Percentiles rank a stretch among this genome's conserved stretches.
Conservation (phyloP, 2,329 filamentous ascomycete species). For the Aspergillus novofumigatus region DNA sequence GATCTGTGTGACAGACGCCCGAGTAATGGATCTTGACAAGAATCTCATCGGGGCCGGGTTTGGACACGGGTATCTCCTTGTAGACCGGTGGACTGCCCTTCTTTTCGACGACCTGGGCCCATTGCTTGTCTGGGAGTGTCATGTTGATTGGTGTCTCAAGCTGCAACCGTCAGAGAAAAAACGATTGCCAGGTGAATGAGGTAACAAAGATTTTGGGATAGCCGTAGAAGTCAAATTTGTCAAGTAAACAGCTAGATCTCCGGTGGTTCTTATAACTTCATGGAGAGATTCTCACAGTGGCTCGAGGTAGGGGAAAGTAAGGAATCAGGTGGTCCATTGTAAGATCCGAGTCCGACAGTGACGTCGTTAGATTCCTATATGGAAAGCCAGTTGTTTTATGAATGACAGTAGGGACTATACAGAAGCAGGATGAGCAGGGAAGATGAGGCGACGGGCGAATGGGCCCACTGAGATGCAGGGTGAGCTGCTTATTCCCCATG, state of each 20-base stretch:
- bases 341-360: not conserved
- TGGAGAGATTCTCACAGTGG: not conserved
- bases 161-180: not conserved
- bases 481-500: not conserved
- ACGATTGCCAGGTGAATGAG: not conserved
- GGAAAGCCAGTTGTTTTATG: not conserved
- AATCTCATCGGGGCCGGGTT: constrained; percentile 83
- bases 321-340: not conserved
- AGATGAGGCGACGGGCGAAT: not conserved
- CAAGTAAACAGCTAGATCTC: not conserved
- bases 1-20: constrained; percentile 86
- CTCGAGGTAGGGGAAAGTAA: not conserved
- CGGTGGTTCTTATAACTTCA: not conserved
- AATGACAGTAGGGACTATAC: not conserved
- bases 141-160: constrained; percentile 11
- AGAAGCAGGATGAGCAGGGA: not conserved
- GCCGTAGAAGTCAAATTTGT: not conserved
- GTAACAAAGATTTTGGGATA: not conserved
- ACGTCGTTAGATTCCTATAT: not conserved
- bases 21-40: constrained; percentile 88
- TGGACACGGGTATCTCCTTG: constrained; percentile 66
- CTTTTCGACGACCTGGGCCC: constrained; percentile 86
- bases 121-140: constrained; percentile 74
- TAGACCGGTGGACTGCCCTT: constrained; percentile 61
- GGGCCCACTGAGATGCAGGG: not conserved